phyloP scores from a whole-genome alignment of 202 grass and related monocot genomes.

The Panicum virgatum region DNA sequence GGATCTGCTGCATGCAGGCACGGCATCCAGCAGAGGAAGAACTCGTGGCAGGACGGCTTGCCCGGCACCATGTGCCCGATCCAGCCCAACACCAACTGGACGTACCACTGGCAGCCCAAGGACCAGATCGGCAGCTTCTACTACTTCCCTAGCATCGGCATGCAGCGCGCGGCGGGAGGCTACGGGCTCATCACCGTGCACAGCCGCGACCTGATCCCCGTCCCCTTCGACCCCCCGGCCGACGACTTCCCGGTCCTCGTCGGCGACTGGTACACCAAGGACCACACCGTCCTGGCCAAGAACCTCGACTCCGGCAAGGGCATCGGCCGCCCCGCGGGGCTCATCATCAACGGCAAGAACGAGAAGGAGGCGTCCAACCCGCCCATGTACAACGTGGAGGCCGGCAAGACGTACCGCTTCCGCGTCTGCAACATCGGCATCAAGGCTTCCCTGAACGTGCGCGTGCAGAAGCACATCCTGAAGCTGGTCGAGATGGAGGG shows the following conservation, averaged over 20 bases:
- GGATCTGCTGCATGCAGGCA: conserved; percentile 47
- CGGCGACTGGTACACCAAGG: conserved; percentile 89
- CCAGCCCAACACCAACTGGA: conserved; percentile 70
- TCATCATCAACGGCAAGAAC: conserved; percentile 82
- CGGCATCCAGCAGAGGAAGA: conserved; percentile 90
- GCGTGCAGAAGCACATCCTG: conserved; percentile 61
- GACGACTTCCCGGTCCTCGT: conserved; percentile 60
- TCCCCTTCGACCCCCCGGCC: conserved; percentile 64
- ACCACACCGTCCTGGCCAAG: conserved; percentile 57
- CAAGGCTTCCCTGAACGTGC: conserved; percentile 72
- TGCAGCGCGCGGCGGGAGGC: conserved; percentile 74
- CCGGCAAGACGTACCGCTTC: conserved; percentile 80
- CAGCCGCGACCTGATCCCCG: conserved; percentile 83
- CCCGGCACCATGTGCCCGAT: conserved; percentile 77
- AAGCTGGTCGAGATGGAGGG: conserved; percentile 88
- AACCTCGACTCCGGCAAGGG: conserved; percentile 63
- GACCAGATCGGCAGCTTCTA: conserved; percentile 95
- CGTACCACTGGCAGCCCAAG: conserved; percentile 85
- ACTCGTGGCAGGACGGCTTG: conserved; percentile 87
- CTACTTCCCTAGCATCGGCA: conserved; percentile 80
- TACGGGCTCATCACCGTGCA: conserved; percentile 73
- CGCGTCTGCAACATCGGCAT: conserved; percentile 85
- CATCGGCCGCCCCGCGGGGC: conserved; percentile 58
- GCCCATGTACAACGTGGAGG: conserved; percentile 73
- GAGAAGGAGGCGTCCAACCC: conserved; percentile 53